Percentiles rank a stretch among this genome's conserved stretches.
Conservation (phyloP, 1,139 yeast species). For the Scheffersomyces insectosa region DNA sequence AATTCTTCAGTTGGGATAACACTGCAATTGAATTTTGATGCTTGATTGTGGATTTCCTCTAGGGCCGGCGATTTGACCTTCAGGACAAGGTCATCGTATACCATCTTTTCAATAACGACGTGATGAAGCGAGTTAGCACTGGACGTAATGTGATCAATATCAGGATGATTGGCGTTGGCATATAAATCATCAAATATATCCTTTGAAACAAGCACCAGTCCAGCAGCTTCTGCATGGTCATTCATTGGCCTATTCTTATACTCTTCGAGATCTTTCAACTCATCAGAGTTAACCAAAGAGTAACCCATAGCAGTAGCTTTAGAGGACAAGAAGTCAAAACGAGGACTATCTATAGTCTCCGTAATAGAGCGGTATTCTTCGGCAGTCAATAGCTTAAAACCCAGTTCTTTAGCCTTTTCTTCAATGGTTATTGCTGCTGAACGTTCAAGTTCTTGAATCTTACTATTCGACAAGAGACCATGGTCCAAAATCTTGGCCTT, state of each 20-base stretch:
- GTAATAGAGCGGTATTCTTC: constrained; percentile 11
- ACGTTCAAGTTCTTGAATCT: constrained; percentile 11
- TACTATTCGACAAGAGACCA: background rate
- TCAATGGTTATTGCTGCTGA: constrained; percentile 6
- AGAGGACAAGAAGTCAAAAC: constrained; percentile 15
- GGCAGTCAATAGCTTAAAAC: constrained; percentile 6
- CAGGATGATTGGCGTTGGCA: constrained; percentile 17
- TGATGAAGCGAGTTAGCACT: constrained; percentile 17
- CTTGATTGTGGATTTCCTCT: background rate
- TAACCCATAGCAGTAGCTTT: constrained; percentile 18
- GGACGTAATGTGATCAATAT: constrained; percentile 20
- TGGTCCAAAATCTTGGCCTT: background rate
- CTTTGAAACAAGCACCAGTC: constrained; percentile 12
- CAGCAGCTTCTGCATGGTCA: constrained; percentile 4
- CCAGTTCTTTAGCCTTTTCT: constrained; percentile 10
- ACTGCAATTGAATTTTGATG: background rate
- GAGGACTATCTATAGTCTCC: constrained; percentile 10
- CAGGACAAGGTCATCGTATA: constrained; percentile 6
- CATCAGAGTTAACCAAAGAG: constrained; percentile 20
- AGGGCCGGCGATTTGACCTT: background rate
- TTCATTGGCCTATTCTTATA: constrained; percentile 2
- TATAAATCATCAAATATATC: constrained; percentile 16
- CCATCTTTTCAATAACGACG: constrained; percentile 16
- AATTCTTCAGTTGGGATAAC: constrained; percentile 16
- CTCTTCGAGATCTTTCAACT: constrained; percentile 18